Base-by-base conservation (phyloP, 208 protist species). In the Crithidia expoeki region DNA sequence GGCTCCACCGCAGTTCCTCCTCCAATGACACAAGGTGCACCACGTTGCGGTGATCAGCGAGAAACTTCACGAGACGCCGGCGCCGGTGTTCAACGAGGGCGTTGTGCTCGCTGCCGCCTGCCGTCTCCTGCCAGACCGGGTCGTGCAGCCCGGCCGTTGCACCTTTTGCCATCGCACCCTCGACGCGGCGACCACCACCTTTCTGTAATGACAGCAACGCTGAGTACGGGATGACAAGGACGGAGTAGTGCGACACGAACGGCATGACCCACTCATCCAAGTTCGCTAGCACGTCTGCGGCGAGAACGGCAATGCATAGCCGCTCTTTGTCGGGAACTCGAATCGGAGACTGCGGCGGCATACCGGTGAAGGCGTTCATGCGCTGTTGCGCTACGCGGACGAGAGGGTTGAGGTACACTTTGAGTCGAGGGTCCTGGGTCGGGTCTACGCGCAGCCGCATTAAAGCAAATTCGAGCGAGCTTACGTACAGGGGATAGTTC, bases 21-120 rank as follows among this genome's bases (percentile, higher is more conserved):
- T 86, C 83, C 1, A 92, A 55, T 0, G 92, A 94, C 38, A 94
- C 75, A 19, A 94, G 52, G 71, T 96, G 92, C 65, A 94, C 76
- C 40, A 87, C 83, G 28, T 86, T 72, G 21, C 69, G 55, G 65
- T 94, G 88, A 19, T 86, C 70, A 10, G 79, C 49, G 21, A 96
- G 67, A 70, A 96, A 96, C 28, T 70, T 60, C 6, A 42, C 3
- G 19, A 96, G 77, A 4, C 81, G 68, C 21, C 71, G 76, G 1
- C 80, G 81, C 36, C 87, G 85, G 42, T 78, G 78, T 62, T 83
- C 74, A 19, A 88, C 59, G 49, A 92, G 64, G 14, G 74, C 68
- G 51, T 81, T 64, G 50, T 70, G 66, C 74, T 88, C 87, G 14
- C 19, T 21, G 1, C 72, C 72, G 0, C 72, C 76, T 1, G 77